Conservation (phyloP, 2,329 filamentous ascomycete species). For the Venturia asperata region DNA sequence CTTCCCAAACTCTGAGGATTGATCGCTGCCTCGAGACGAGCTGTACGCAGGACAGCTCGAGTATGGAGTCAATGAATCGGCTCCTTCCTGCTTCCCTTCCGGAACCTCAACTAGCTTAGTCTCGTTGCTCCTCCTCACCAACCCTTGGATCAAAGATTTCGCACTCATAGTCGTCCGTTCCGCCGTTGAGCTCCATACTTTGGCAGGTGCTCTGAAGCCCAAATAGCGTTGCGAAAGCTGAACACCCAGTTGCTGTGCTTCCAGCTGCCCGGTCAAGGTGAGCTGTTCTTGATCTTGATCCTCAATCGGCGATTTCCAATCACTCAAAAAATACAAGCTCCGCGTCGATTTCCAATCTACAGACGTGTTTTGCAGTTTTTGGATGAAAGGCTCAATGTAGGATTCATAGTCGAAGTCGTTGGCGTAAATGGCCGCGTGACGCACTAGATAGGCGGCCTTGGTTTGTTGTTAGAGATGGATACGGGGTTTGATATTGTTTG, state of each 20-base stretch:
- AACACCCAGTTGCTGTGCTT: slow-evolving; percentile 53
- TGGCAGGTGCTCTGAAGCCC: slow-evolving; percentile 44
- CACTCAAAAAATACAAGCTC: slow-evolving; percentile 48
- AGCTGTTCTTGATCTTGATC: slow-evolving; percentile 53
- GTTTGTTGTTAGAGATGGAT: not conserved
- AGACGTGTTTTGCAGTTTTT: slow-evolving; percentile 53
- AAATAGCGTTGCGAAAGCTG: slow-evolving; percentile 54
- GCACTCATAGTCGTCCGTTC: slow-evolving; percentile 55
- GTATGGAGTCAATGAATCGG: slow-evolving; percentile 57
- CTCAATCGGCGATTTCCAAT: slow-evolving; percentile 51
- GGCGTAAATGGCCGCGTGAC: slow-evolving; percentile 46
- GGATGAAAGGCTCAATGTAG: slow-evolving; percentile 45
- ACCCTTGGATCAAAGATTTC: slow-evolving; percentile 50
- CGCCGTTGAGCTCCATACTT: slow-evolving; percentile 57
- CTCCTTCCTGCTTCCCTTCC: slow-evolving; percentile 51
- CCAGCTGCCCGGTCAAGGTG: slow-evolving; percentile 54
- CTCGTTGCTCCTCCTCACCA: slow-evolving; percentile 46
- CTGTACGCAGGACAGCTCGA: slow-evolving; percentile 58
- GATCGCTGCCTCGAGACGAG: slow-evolving; percentile 49
- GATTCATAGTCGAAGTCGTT: slow-evolving; percentile 48
- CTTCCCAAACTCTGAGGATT: slow-evolving; percentile 38
- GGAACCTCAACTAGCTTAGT: slow-evolving; percentile 51
- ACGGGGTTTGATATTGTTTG: not conserved
- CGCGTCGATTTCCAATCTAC: slow-evolving; percentile 53
- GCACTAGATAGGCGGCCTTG: slow-evolving; percentile 39